Base-by-base conservation (phyloP, 495 filamentous ascomycete genomes). In the Penicillium salamii region DNA sequence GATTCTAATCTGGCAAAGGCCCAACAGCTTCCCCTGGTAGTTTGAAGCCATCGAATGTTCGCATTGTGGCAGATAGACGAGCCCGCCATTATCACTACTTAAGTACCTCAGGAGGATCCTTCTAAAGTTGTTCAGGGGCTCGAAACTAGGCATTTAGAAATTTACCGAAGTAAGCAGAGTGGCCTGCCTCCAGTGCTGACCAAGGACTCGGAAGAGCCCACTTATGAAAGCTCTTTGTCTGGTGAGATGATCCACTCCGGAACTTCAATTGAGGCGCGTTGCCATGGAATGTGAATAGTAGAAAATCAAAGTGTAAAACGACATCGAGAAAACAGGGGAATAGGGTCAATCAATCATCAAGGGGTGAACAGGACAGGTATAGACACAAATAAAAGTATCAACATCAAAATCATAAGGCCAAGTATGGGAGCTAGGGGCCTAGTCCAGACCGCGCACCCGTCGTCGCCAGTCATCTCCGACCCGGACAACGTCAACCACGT, bases 401-500 rank as follows among this genome's bases (percentile, higher is more conserved):
- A 67, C 55, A 63, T 57, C 37, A 52, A 59, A 57, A 46, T 57
- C 53, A 44, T 64, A 24, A 41, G 19, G 19, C 18, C 35, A 37
- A 9, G 14, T 14, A 9, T 29, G 11, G 29, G 20, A 33, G 20
- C 47, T 78, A 76, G 90, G 58, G 33, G 20, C 47, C 78, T 76
- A 91, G 59, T 90, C 88, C 63, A 76, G 75, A 40, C 84, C 86
- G 56, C 78, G 78, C 51, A 92, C 81, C 46, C 90, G 76, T 54
- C 86, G 78, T 46, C 74, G 76, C 89, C 89, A 96, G 63, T 96
- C 90, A 53, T 95, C 90, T 17, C 86, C 84, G 20, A 90, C 78
- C 39, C 84, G 73, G 51, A 83, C 68, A 21, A 81, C 85, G 61
- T 96, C 91, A 3, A 95, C 87, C 11, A 96, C 83, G 32, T 95